A percentile compares a stretch with the other conserved stretches of the same genome.
Conservation (phyloP, 2,329 filamentous ascomycete species). For the Sporothrix schenckii region DNA sequence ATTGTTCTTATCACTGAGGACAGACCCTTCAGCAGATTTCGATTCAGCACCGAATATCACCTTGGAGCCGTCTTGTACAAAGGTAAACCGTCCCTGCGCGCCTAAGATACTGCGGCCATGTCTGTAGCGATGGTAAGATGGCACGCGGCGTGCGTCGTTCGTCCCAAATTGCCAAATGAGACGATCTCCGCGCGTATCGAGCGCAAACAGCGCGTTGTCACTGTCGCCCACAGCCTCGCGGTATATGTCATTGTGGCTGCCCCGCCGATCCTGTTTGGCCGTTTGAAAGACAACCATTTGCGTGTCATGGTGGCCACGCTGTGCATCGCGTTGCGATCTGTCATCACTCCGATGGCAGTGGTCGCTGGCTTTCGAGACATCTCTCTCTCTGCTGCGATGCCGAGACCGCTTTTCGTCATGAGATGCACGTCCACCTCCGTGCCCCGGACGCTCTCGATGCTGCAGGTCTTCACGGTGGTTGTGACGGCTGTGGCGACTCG, state of each 20-base stretch:
- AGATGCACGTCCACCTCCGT: neutral
- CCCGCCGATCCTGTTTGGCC: neutral
- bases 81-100: slow-evolving; percentile 58
- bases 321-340: slow-evolving; percentile 14
- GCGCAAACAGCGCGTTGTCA: slow-evolving; percentile 51
- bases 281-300: slow-evolving; percentile 23
- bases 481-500: slow-evolving; percentile 1
- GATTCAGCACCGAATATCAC: slow-evolving; percentile 58
- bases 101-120: slow-evolving; percentile 74
- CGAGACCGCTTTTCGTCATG: slow-evolving; percentile 6
- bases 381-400: slow-evolving; percentile 17
- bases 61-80: slow-evolving; percentile 66
- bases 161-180: slow-evolving; percentile 75
- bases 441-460: slow-evolving; percentile 10
- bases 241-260: slow-evolving; percentile 11
- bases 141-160: slow-evolving; percentile 71
- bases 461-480: slow-evolving; percentile 1
- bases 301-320: slow-evolving; percentile 8
- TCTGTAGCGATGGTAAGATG: slow-evolving; percentile 70
- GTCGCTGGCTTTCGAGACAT: neutral
- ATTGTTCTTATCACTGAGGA: slow-evolving; percentile 51
- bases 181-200: slow-evolving; percentile 76
- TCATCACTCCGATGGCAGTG: slow-evolving; percentile 8
- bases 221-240: slow-evolving; percentile 20
- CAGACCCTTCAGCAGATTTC: slow-evolving; percentile 48